phyloP scores from a whole-genome alignment of 2,329 filamentous ascomycete species.

The Metarhizium robertsii region DNA sequence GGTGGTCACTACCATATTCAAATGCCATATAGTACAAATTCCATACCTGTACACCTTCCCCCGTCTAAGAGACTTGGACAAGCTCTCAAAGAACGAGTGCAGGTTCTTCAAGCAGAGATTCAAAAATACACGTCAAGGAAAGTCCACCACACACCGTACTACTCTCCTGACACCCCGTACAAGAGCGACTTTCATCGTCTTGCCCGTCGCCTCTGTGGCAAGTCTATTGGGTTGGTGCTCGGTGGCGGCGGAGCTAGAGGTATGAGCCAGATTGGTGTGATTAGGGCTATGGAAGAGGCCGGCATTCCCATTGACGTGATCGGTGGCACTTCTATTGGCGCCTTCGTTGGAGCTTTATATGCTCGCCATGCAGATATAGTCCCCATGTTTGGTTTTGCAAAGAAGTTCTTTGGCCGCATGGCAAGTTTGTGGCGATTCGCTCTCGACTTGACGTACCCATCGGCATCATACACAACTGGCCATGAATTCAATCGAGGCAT shows the following conservation, averaged over 20 bases:
- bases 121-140: constrained; percentile 96
- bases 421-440: constrained; percentile 98
- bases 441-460: constrained; percentile 89
- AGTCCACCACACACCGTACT: constrained; percentile 79
- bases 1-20: constrained; percentile 96
- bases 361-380: constrained; percentile 94
- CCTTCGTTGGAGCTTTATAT: constrained; percentile 91
- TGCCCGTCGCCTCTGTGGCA: constrained; percentile 81
- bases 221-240: constrained; percentile 87
- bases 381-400: constrained; percentile 90
- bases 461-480: constrained; percentile 92
- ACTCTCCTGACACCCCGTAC: constrained; percentile 83
- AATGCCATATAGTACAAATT: constrained; percentile 74
- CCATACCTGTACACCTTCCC: constrained; percentile 62
- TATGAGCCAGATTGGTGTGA: constrained; percentile 87
- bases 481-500: constrained; percentile 99
- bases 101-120: constrained; percentile 91
- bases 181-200: constrained; percentile 96
- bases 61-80: constrained; percentile 72
- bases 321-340: constrained; percentile 90
- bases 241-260: constrained; percentile 90
- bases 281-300: constrained; percentile 88
- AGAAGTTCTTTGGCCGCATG: constrained; percentile 98
- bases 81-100: constrained; percentile 83
- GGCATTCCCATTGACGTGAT: constrained; percentile 94